Base-by-base conservation (phyloP, 441 rosid species). In the Melianthus villosus region DNA sequence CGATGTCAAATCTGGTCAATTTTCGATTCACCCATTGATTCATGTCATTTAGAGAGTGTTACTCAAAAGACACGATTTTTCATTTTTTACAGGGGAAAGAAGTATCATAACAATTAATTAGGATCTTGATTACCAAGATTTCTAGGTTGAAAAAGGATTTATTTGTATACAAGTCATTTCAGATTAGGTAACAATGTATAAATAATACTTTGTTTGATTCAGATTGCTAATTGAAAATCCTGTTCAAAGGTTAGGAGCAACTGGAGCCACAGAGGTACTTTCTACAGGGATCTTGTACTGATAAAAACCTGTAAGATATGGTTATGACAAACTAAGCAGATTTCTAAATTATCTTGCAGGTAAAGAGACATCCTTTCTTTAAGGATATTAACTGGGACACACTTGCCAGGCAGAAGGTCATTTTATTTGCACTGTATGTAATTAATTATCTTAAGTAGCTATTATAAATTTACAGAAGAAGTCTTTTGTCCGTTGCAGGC, bases 311-410 rank as follows among this genome's bases (percentile, higher is more conserved):
- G 20, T 11, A 32, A 20, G 16, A 32, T 19, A 26, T 16, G 13
- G 16, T 38, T 31, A 12, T 50, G 28, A 26, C 10, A 35, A 25
- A 54, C 50, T 51, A 62, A 60, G 51, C 43, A 22, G 41, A 54
- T 19, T 34, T 34, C 36, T 4, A 38, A 22, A 7, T 15, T 41
- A 56, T 34, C 8, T 19, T 46, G 46, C 71, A 91, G 96, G 94
- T 85, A 62, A 85, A 85, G 72, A 57, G 56, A 27, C 96, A 91
- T 64, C 46, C 71, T 42, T 85, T 91, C 59, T 85, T 91, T 53
- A 71, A 65, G 71, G 67, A 85, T 65, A 72, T 85, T 28, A 85
- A 69, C 63, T 91, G 96, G 96, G 94, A 76, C 59, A 85, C 99
- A 2, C 82, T 91, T 28, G 82, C 94, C 14, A 64, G 92, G 58